phyloP scores from a whole-genome alignment of 768 basidiomycete species.

The Rhizopogon vinicolor region DNA sequence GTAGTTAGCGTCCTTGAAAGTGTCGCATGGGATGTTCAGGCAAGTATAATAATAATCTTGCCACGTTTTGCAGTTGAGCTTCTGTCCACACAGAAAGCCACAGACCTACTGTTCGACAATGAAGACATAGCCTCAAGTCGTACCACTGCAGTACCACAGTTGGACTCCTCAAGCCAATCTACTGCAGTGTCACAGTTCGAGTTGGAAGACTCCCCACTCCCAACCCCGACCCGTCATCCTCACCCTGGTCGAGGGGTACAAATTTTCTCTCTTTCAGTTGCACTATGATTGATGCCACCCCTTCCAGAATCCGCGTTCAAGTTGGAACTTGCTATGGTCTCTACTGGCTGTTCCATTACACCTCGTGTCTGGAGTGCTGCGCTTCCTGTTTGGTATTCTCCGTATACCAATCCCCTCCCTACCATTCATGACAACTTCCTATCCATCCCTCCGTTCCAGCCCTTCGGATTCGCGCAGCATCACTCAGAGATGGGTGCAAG shows the following conservation, averaged over 20 bases:
- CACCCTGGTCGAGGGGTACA: slow-evolving; percentile 14
- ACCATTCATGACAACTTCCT: slow-evolving; percentile 44
- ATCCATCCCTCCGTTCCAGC: slow-evolving; percentile 33
- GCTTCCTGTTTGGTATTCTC: slow-evolving; percentile 62
- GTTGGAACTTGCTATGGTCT: slow-evolving; percentile 37
- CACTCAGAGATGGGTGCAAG: slow-evolving; percentile 71
- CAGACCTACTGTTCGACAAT: slow-evolving; percentile 3
- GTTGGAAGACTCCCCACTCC: slow-evolving; percentile 43
- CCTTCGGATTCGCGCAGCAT: slow-evolving; percentile 44
- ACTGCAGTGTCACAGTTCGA: slow-evolving; percentile 38
- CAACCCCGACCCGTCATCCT: slow-evolving; percentile 19
- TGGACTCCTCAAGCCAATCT: not conserved
- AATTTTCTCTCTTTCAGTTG: slow-evolving; percentile 7
- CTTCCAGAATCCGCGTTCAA: slow-evolving; percentile 11
- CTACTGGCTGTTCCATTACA: slow-evolving; percentile 58
- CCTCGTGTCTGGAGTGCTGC: slow-evolving; percentile 53
- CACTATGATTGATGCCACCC: slow-evolving; percentile 7
- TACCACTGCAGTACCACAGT: slow-evolving; percentile 26
- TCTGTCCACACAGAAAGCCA: slow-evolving; percentile 2
- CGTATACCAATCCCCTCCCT: slow-evolving; percentile 64
- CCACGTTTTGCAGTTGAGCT: not conserved
- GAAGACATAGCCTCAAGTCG: not conserved
- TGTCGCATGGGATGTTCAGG: slow-evolving; percentile 72
- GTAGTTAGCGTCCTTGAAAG: slow-evolving; percentile 55
- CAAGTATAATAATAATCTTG: slow-evolving; percentile 20